Percentiles rank a stretch among this genome's conserved stretches.
Conservation (phyloP, 257 asterid species). For the Salvia splendens region DNA sequence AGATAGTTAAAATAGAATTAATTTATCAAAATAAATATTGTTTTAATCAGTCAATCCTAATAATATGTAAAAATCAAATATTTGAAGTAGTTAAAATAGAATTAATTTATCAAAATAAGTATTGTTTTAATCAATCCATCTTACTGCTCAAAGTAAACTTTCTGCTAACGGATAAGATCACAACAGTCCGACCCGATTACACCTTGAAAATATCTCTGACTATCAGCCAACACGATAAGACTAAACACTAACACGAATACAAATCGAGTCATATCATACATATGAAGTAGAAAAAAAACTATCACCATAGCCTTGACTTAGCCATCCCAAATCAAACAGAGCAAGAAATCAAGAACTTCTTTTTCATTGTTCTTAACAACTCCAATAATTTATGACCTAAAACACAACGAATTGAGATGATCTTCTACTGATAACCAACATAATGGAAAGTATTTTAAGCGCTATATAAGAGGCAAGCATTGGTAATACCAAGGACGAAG, state of each 20-base stretch:
- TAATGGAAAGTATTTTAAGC: neutral
- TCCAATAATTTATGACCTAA: neutral
- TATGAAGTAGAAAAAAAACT: too few relatives aligned
- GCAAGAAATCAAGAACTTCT: conserved; percentile 16
- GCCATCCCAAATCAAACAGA: neutral
- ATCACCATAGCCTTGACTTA: neutral
- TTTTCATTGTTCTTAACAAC: neutral
- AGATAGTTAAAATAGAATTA: too few relatives aligned
- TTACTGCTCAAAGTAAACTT: too few relatives aligned
- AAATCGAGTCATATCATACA: too few relatives aligned
- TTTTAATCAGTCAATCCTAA: too few relatives aligned
- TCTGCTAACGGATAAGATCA: neutral
- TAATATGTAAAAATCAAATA: too few relatives aligned
- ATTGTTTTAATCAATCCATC: too few relatives aligned
- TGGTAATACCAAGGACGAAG: neutral
- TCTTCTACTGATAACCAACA: neutral
- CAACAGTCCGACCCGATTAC: neutral
- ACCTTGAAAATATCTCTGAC: neutral
- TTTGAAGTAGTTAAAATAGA: too few relatives aligned
- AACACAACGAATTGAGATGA: neutral
- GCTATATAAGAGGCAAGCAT: neutral
- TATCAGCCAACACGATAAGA: too few relatives aligned
- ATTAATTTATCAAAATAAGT: too few relatives aligned
- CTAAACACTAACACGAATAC: too few relatives aligned
- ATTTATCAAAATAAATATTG: too few relatives aligned